Conservation (phyloP, 1,284 basidiomycete species). For the Ceratobasidium sp. region DNA sequence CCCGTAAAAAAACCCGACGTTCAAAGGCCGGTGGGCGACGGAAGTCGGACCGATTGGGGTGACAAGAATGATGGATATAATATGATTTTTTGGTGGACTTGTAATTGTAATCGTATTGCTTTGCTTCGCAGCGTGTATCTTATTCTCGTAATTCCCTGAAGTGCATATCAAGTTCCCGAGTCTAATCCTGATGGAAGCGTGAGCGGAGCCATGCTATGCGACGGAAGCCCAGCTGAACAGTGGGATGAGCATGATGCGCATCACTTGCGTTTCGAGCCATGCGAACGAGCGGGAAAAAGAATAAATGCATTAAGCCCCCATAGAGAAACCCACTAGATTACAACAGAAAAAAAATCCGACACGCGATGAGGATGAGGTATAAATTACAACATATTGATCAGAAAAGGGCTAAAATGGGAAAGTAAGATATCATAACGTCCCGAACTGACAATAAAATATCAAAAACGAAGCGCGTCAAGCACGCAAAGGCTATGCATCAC, state of each 20-base stretch:
- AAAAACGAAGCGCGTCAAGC: not conserved
- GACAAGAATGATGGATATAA: not conserved
- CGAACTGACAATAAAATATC: constrained; percentile 3
- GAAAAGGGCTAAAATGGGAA: no score
- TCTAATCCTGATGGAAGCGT: no score
- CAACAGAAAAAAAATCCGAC: constrained; percentile 4
- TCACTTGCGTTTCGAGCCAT: not conserved
- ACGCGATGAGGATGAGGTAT: constrained; percentile 21
- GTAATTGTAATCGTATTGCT: not conserved
- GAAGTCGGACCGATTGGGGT: not conserved
- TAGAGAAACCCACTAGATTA: constrained; percentile 8
- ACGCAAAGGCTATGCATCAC: not conserved
- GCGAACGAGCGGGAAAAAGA: not conserved
- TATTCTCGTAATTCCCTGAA: not conserved
- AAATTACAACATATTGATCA: constrained; percentile 21
- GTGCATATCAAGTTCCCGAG: no score
- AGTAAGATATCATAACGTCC: not conserved
- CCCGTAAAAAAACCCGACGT: not conserved
- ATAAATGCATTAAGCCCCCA: not conserved
- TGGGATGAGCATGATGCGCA: not conserved
- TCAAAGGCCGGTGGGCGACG: not conserved
- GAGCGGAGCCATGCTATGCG: no score
- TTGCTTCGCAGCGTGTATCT: not conserved
- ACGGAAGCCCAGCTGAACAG: no score
- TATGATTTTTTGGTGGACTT: not conserved